Conservation (phyloP, 805 yeast species). For the Kluyveromyces lactis region DNA sequence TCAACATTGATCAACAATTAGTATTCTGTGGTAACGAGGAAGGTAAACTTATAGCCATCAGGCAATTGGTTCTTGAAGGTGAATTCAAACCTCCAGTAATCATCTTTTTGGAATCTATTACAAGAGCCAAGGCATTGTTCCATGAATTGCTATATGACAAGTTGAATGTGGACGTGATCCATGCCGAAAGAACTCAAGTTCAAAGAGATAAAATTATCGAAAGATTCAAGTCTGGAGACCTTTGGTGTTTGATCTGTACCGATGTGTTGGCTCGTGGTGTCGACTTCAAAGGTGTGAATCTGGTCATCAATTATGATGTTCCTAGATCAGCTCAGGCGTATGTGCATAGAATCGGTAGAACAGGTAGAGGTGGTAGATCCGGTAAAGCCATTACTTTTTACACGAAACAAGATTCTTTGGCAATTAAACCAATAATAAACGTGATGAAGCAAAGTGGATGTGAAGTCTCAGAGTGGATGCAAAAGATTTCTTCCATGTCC, state of each 20-base stretch:
- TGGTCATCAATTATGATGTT: conserved; percentile 93
- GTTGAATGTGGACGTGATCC: conserved; percentile 89
- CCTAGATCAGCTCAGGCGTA: conserved; percentile 91
- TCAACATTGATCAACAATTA: conserved; percentile 72
- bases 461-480: conserved; percentile 74
- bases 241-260: conserved; percentile 95
- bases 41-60: conserved; percentile 86
- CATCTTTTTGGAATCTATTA: conserved; percentile 83
- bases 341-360: conserved; percentile 97
- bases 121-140: conserved; percentile 90
- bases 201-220: conserved; percentile 84
- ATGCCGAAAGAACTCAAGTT: conserved; percentile 82
- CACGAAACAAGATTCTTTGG: conserved; percentile 77
- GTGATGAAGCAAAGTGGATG: conserved; percentile 93
- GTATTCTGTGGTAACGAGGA: conserved; percentile 88
- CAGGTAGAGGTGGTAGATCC: conserved; percentile 86
- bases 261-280: conserved; percentile 96
- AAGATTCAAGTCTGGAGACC: conserved; percentile 78
- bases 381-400: conserved; percentile 90
- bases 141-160: conserved; percentile 90
- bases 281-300: conserved; percentile 90
- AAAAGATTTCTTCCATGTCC: conserved; percentile 53
- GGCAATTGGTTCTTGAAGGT: conserved; percentile 79
- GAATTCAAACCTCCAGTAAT: conserved; percentile 89
- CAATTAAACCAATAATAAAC: conserved; percentile 76